Evolutionary conservation across 768 basidiomycete species (phyloP), one percentile per base, ranked within the genome.

Genomic region (Amanita muscaria): DNA sequence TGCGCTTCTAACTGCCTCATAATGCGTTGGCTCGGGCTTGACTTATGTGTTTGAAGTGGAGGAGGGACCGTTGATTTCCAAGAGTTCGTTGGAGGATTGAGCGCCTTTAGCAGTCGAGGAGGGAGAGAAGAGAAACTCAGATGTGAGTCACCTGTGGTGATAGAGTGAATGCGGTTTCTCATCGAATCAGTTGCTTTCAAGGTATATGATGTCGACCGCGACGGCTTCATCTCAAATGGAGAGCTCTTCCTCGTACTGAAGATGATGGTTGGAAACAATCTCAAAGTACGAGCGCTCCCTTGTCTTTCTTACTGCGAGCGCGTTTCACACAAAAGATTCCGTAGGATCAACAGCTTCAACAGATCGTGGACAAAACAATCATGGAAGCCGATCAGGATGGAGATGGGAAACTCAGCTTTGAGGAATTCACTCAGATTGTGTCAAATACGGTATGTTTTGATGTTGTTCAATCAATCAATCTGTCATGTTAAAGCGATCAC

Each of bases 221-320:
- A 99, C 58, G 92, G 91, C 6, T 99, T 65, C 66, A 99, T 99
- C 62, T 96, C 92, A 10, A 99, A 99, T 58, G 96, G 96, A 45
- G 96, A 99, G 65, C 78, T 99, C 23, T 99, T 97, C 70, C 69
- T 99, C 37, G 96, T 99, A 30, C 70, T 99, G 52, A 99, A 99
- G 76, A 98, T 98, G 90, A 99, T 99, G 96, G 96, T 98, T 40
- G 96, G 96, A 25, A 97, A 87, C 64, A 99, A 99, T 64, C 70
- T 99, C 56, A 99, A 99, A 74, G 91, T 91, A 38, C 6, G 12
- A 48, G 63, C 46, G 21, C n/a, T 49, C 35, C 29, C 22, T 21
- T n/a, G 27, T 30, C 8, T 23, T 32, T 18, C 41, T 30, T 47
- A 29, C 25, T 8, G 12, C 12, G 27, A 6, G 6, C 27, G 12